phyloP scores from a whole-genome alignment of 2,329 filamentous ascomycete species.

The Niveomyces coronatus region DNA sequence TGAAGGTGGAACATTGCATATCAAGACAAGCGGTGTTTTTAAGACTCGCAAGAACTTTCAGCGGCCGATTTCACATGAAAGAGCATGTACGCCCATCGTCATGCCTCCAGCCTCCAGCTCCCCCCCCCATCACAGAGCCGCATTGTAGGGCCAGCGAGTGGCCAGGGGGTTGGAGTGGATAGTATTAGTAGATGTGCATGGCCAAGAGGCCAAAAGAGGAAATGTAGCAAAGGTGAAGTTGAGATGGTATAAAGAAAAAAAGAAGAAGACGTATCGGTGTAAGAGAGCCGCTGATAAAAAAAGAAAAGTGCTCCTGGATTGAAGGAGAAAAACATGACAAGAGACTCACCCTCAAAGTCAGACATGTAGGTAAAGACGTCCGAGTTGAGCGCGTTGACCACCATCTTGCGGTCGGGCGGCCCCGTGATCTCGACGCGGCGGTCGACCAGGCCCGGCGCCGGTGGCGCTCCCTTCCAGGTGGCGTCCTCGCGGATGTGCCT shows the following conservation, averaged over 20 bases:
- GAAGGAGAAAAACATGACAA: background rate
- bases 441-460: slow-evolving; percentile 86
- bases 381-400: slow-evolving; percentile 91
- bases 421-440: slow-evolving; percentile 95
- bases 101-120: background rate
- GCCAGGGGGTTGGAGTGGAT: slow-evolving; percentile 4
- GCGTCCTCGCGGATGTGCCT: slow-evolving; percentile 89
- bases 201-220: slow-evolving; percentile 6
- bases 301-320: slow-evolving; percentile 70
- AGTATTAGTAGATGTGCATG: slow-evolving; percentile 8
- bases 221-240: slow-evolving; percentile 2
- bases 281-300: no score
- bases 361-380: slow-evolving; percentile 99
- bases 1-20: no score
- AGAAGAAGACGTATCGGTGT: background rate
- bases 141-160: slow-evolving; percentile 8
- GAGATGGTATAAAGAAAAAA: background rate
- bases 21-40: no score
- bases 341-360: slow-evolving; percentile 77
- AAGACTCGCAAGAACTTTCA: no score
- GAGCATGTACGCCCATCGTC: no score
- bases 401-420: slow-evolving; percentile 97
- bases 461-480: slow-evolving; percentile 85
- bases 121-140: slow-evolving; percentile 3
- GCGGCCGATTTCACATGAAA: no score